These are phyloP conservation scores for Colletotrichum tropicale DNA, from an alignment of 2,329 filamentous ascomycete species.

Conservation along the genomic window DNA sequence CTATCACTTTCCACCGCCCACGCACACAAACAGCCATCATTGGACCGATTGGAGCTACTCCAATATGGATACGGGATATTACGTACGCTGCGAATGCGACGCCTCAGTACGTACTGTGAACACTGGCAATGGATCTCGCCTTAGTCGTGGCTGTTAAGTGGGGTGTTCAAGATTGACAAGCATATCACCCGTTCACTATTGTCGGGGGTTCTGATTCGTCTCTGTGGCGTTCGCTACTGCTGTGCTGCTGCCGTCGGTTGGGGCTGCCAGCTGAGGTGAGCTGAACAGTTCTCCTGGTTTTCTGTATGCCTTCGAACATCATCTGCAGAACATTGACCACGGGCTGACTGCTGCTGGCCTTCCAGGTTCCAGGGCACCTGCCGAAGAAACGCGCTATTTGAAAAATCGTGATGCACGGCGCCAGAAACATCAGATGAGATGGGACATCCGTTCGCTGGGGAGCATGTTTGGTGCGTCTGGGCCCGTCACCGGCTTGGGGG, in stretches of 20 bases:
- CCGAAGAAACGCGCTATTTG: not conserved
- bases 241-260: not conserved
- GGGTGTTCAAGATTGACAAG: not conserved
- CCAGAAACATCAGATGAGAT: not conserved
- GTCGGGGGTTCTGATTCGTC: not conserved
- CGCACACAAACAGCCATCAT: not conserved
- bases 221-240: not conserved
- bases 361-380: not conserved
- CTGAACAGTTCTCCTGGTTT: not conserved
- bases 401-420: not conserved
- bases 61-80: slow-evolving; percentile 13
- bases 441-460: not conserved
- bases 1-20: not conserved
- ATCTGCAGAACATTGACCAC: not conserved
- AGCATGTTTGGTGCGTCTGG: not conserved
- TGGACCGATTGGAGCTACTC: not conserved
- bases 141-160: slow-evolving; percentile 5
- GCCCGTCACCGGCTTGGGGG: not conserved
- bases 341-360: not conserved
- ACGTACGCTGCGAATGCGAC: not conserved
- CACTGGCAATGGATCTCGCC: not conserved
- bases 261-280: not conserved
- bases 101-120: not conserved
- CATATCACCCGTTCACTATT: not conserved
- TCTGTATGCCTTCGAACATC: not conserved